Percentiles rank a stretch among this genome's conserved stretches.
These are phyloP conservation scores for Ceratocystis harringtonii DNA, from an alignment of 2,329 filamentous ascomycete genomes.

Conservation along the genomic window DNA sequence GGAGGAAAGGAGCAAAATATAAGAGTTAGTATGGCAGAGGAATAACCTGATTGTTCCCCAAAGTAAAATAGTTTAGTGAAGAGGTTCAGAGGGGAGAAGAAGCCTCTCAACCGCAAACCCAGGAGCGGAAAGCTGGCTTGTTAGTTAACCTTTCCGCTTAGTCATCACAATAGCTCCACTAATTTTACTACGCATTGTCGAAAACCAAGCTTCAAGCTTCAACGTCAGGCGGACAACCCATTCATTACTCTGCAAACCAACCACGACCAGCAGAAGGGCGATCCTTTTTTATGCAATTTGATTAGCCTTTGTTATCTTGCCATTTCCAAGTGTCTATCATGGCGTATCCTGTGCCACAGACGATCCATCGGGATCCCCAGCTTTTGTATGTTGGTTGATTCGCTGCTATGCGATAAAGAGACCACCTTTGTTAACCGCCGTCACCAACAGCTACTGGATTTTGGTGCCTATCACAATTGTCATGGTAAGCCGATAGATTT, in stretches of 20 bases:
- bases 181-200: background rate
- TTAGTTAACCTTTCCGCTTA: slow-evolving; percentile 13
- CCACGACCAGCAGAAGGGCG: background rate
- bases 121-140: slow-evolving; percentile 16
- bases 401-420: background rate
- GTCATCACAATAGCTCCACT: slow-evolving; percentile 4
- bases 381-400: slow-evolving; percentile 56
- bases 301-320: background rate
- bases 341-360: slow-evolving; percentile 39
- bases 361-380: slow-evolving; percentile 96
- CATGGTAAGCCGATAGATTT: slow-evolving; percentile 42
- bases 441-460: slow-evolving; percentile 76
- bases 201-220: slow-evolving; percentile 11
- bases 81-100: background rate
- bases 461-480: slow-evolving; percentile 92
- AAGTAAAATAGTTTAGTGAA: background rate
- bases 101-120: too few species aligned
- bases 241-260: background rate
- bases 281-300: too few species aligned
- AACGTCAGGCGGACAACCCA: background rate
- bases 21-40: background rate
- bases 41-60: background rate
- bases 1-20: background rate
- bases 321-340: background rate
- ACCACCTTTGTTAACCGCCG: slow-evolving; percentile 20